Evolutionary conservation across 2,329 filamentous ascomycete species (phyloP).

Genomic region (Beauveria caledonica): DNA sequence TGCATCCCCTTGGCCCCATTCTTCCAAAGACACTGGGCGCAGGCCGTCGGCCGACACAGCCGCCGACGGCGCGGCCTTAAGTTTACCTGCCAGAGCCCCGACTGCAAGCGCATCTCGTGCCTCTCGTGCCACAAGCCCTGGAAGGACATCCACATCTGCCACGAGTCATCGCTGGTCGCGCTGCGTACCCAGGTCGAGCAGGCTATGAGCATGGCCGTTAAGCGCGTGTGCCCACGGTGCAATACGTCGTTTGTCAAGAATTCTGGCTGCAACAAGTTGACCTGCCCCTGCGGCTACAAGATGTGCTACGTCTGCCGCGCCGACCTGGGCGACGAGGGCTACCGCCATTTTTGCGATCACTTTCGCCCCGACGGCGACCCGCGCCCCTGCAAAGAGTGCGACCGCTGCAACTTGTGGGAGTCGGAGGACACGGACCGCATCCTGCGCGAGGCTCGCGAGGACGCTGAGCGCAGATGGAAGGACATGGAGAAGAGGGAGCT

Average conservation of each 20-base stretch:
- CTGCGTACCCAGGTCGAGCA: conserved; percentile 85
- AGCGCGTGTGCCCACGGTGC: conserved; percentile 88
- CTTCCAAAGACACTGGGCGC: conserved; percentile 40
- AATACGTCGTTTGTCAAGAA: conserved; percentile 88
- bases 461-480: conserved; percentile 65
- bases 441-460: conserved; percentile 58
- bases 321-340: conserved; percentile 66
- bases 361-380: conserved; percentile 74
- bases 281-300: conserved; percentile 89
- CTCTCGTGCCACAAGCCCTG: conserved; percentile 74
- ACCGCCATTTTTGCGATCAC: conserved; percentile 92
- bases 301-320: conserved; percentile 97
- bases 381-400: conserved; percentile 67
- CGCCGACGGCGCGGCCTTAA: conserved; percentile 64
- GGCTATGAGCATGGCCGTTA: conserved; percentile 87
- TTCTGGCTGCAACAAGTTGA: conserved; percentile 92
- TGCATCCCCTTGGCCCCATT: conserved; percentile 33
- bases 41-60: conserved; percentile 58
- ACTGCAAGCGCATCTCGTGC: conserved; percentile 66
- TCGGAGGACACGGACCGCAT: conserved; percentile 64
- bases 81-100: conserved; percentile 66
- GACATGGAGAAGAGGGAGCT: conserved; percentile 53
- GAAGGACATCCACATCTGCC: conserved; percentile 83
- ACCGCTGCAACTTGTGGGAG: conserved; percentile 72
- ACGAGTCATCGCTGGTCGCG: conserved; percentile 73